A percentile compares a stretch with the other conserved stretches of the same genome.
Conservation (phyloP, 2,329 filamentous ascomycete genomes). For the Parasarocladium wereldwijsianum region DNA sequence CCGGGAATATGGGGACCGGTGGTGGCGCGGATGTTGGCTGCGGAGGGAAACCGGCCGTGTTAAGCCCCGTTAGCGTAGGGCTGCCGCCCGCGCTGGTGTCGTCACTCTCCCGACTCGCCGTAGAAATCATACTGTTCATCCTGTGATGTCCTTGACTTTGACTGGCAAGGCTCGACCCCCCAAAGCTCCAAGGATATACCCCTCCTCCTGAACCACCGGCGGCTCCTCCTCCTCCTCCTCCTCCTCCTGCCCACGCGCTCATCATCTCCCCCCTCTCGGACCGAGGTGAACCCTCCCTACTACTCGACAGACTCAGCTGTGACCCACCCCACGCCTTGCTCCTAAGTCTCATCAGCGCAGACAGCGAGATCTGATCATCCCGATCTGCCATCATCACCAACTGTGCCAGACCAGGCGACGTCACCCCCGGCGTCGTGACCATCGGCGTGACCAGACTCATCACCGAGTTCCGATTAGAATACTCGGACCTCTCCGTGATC, state of each 20-base stretch:
- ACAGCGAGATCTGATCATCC: conserved; percentile 59
- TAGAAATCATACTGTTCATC: conserved; percentile 35
- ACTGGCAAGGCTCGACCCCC: too few species aligned
- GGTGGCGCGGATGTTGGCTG: conserved; percentile 9
- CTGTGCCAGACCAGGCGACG: conserved; percentile 64
- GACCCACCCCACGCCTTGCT: conserved; percentile 71
- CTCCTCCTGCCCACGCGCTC: too few species aligned
- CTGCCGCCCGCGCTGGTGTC: conserved; percentile 28
- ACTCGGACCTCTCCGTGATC: conserved; percentile 91
- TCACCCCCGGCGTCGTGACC: conserved; percentile 27
- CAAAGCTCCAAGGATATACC: conserved; percentile 1
- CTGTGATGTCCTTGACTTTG: conserved; percentile 19
- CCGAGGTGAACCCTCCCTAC: conserved; percentile 33
- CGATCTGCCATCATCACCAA: conserved; percentile 49
- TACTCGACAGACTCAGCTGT: conserved; percentile 53
- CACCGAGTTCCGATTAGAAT: conserved; percentile 85
- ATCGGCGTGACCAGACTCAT: conserved; percentile 47
- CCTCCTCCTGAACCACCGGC: conserved; percentile 10
- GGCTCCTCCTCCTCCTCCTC: too few species aligned
- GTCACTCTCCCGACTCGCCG: conserved; percentile 33
- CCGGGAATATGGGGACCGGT: conserved; percentile 4
- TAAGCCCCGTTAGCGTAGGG: conserved; percentile 32
- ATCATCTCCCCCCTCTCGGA: conserved; percentile 33
- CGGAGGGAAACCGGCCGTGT: conserved; percentile 16
- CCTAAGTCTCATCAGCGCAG: conserved; percentile 56